These are phyloP conservation scores for Claviceps purpurea DNA, from an alignment of 2,329 filamentous ascomycete genomes.

Conservation along the genomic window DNA sequence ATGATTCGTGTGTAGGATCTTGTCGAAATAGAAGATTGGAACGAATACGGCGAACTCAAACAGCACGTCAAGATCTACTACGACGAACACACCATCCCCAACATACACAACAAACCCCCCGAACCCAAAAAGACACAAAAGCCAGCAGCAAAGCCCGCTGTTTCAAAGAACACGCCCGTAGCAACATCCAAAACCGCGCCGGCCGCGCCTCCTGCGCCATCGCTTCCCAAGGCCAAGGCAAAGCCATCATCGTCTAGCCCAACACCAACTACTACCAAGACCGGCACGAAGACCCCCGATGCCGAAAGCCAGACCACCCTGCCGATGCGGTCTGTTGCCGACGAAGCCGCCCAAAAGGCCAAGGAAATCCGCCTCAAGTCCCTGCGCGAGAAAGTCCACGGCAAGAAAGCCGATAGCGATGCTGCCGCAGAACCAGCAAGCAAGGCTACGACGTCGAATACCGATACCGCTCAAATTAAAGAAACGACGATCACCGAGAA, in stretches of 20 bases:
- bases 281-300: slow-evolving; percentile 14
- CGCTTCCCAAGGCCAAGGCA: slow-evolving; percentile 11
- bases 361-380: slow-evolving; percentile 43
- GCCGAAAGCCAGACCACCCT: slow-evolving; percentile 14
- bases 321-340: slow-evolving; percentile 41
- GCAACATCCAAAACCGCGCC: slow-evolving; percentile 10
- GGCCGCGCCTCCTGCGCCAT: slow-evolving; percentile 8
- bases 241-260: slow-evolving; percentile 6
- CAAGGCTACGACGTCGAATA: neutral
- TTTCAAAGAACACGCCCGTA: slow-evolving; percentile 8
- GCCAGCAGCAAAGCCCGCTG: slow-evolving; percentile 14
- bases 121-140: slow-evolving; percentile 19
- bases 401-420: slow-evolving; percentile 23
- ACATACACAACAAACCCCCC: slow-evolving; percentile 38
- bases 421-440: slow-evolving; percentile 1
- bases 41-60: slow-evolving; percentile 92
- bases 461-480: neutral
- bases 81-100: slow-evolving; percentile 46
- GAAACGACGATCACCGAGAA: slow-evolving; percentile 7
- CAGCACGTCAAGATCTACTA: slow-evolving; percentile 63
- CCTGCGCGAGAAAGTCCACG: slow-evolving; percentile 41
- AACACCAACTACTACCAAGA: slow-evolving; percentile 10
- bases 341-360: slow-evolving; percentile 53
- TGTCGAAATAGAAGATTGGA: slow-evolving; percentile 95
- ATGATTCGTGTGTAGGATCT: slow-evolving; percentile 50